phyloP scores from a whole-genome alignment of 345 rosid genomes.

The Populus euphratica region DNA sequence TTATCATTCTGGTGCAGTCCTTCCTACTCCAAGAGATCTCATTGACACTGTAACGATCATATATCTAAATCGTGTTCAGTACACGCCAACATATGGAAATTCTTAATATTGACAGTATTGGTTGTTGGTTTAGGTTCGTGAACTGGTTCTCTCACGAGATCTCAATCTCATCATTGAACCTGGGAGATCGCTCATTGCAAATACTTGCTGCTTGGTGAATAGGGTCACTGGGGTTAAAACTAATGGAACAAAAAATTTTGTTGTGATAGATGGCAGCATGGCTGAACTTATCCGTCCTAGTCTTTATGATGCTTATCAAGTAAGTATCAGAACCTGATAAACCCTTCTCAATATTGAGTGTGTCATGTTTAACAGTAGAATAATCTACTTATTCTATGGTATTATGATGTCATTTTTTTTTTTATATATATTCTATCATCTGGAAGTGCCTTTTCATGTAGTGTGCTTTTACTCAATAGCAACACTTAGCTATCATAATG shows the following conservation, averaged over 20 bases:
- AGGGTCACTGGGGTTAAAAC: slow-evolving; percentile 93
- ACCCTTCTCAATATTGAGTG: not conserved
- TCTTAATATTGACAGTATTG: not conserved
- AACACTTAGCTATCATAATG: not conserved
- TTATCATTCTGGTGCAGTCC: slow-evolving; percentile 73
- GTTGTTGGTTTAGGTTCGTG: slow-evolving; percentile 59
- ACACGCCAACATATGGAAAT: not conserved
- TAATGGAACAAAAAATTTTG: slow-evolving; percentile 85
- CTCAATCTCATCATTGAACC: slow-evolving; percentile 90
- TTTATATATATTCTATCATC: not conserved
- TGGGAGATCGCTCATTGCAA: slow-evolving; percentile 93
- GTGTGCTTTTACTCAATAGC: not conserved
- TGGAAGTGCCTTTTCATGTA: not conserved
- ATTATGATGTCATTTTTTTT: not conserved
- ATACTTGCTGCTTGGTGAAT: slow-evolving; percentile 89
- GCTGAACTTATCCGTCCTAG: slow-evolving; percentile 98
- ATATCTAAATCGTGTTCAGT: slow-evolving; percentile 11
- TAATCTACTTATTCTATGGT: not conserved
- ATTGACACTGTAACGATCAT: slow-evolving; percentile 67
- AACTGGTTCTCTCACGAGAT: slow-evolving; percentile 72
- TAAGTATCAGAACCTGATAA: slow-evolving; percentile 22
- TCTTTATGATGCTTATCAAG: slow-evolving; percentile 96
- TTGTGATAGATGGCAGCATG: slow-evolving; percentile 98
- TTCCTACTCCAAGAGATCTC: slow-evolving; percentile 93
- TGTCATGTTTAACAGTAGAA: not conserved